Percentiles rank a stretch among this genome's conserved stretches.
phyloP scores from a whole-genome alignment of 176 grass and related monocot genomes.

The Eleusine indica region DNA sequence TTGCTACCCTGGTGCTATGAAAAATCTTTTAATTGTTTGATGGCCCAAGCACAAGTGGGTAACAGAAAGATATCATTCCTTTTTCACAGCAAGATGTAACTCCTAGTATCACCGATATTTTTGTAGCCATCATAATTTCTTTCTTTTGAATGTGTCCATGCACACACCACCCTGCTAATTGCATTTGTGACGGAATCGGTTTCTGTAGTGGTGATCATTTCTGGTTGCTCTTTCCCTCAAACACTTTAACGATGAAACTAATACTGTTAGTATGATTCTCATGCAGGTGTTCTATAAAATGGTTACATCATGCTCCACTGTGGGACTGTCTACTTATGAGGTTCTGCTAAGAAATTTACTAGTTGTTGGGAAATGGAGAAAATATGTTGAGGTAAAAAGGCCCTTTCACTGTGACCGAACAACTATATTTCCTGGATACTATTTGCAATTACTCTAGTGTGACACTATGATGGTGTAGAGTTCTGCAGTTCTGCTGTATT shows the following conservation, averaged over 20 bases:
- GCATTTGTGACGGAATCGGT: not conserved
- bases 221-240: conserved; percentile 16
- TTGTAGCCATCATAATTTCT: conserved; percentile 1
- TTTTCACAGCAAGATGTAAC: not conserved
- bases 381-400: conserved; percentile 73
- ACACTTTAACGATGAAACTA: conserved; percentile 17
- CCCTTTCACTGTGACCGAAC: conserved; percentile 14
- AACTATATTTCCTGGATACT: conserved; percentile 17
- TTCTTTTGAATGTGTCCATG: conserved; percentile 21
- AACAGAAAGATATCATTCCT: conserved; percentile 1
- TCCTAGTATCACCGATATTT: conserved; percentile 1
- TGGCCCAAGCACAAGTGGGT: not conserved
- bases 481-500: not conserved
- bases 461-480: not conserved
- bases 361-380: conserved; percentile 91
- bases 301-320: conserved; percentile 50
- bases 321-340: conserved; percentile 68
- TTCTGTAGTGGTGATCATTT: conserved; percentile 6
- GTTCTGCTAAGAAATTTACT: conserved; percentile 85
- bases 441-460: conserved; percentile 24
- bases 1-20: not conserved
- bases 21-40: conserved; percentile 8
- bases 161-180: not conserved
- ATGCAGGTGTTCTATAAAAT: conserved; percentile 84
- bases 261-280: conserved; percentile 34